Evolutionary conservation across 768 basidiomycete genomes (phyloP), one percentile per base, ranked within the genome.

Genomic region (Collybia sp.): DNA sequence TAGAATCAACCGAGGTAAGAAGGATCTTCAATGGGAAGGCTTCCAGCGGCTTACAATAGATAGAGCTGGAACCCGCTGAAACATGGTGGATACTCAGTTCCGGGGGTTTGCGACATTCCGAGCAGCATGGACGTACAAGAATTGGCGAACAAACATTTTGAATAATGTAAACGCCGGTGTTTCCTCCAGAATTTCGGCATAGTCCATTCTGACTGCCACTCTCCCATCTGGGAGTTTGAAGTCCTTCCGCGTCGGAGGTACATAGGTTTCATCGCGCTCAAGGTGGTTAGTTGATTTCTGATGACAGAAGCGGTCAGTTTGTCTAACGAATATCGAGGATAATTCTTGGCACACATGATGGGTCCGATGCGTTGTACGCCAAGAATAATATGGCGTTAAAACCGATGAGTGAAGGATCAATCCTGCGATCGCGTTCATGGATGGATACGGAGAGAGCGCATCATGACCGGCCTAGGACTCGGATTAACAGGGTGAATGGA

Each of bases 211-310:
- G 2, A 70, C 67, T 3, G 74, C 70, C 17, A 69, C 56, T 34
- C 58, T 60, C 10, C 67, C 68, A 33, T 73, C 63, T 0, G 75
- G 74, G 32, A 79, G 65, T 44, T 67, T 65, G 49, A 73, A 67
- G 38, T 70, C 65, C 36, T 60, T 65, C 18, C 66, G 56, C 6
- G 69, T 71, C 8, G 66, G 65, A 25, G 82, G 83, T 18, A 85
- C 71, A 47, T 78, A 85, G 20, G 85, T 88, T 63, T 89, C 85
- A 49, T 90, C 87, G 9, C 83, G 72, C 44, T 84, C 84, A 52
- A 88, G 74, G 47, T 71, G 62, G 45, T 74, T 72, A 1, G 72
- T 75, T 0, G 68, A 54, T 67, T 73, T 73, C 72, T 73, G 42
- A 9, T 25, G 25, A 25, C 25, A 25, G n/a, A n/a, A n/a, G 25